These are phyloP conservation scores for Xylariomycetidae sp. DNA, from an alignment of 2,329 filamentous ascomycete genomes.

Conservation along the genomic window DNA sequence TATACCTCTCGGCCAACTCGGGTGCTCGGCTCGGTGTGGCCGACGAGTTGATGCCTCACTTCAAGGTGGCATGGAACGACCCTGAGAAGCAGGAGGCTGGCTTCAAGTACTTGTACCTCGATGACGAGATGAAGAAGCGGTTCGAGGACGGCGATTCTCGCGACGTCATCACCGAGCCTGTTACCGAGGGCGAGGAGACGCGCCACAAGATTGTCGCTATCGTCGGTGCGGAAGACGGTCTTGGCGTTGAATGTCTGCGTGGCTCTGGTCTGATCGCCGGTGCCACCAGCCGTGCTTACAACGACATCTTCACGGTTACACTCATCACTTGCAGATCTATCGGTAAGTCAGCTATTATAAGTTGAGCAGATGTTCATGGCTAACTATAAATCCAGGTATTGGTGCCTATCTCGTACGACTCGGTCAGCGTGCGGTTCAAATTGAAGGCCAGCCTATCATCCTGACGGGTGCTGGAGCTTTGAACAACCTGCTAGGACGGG, in stretches of 20 bases:
- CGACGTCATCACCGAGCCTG: conserved; percentile 80
- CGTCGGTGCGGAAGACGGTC: conserved; percentile 86
- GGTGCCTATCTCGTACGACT: conserved; percentile 98
- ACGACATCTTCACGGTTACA: conserved; percentile 98
- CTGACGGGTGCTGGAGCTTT: conserved; percentile 94
- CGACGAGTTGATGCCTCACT: conserved; percentile 93
- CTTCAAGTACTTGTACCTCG: conserved; percentile 96
- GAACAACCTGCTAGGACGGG: conserved; percentile 95
- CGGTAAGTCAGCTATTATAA: conserved; percentile 46
- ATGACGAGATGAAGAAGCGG: conserved; percentile 75
- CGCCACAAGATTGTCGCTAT: conserved; percentile 92
- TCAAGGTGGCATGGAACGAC: conserved; percentile 96
- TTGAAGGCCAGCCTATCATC: conserved; percentile 98
- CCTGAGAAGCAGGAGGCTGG: conserved; percentile 71
- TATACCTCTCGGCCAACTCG: conserved; percentile 98
- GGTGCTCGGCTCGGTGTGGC: conserved; percentile 96
- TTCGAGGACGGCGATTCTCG: conserved; percentile 73
- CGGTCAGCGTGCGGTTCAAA: conserved; percentile 96
- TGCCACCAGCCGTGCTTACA: conserved; percentile 93
- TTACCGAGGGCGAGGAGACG: conserved; percentile 81
- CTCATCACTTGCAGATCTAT: conserved; percentile 97
- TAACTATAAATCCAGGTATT: conserved; percentile 69
- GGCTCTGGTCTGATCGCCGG: conserved; percentile 97
- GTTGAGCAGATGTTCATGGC: conserved; percentile 27
- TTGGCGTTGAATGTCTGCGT: conserved; percentile 95